Conservation (phyloP, 2,329 filamentous ascomycete species). For the Cyphellophora europaea region DNA sequence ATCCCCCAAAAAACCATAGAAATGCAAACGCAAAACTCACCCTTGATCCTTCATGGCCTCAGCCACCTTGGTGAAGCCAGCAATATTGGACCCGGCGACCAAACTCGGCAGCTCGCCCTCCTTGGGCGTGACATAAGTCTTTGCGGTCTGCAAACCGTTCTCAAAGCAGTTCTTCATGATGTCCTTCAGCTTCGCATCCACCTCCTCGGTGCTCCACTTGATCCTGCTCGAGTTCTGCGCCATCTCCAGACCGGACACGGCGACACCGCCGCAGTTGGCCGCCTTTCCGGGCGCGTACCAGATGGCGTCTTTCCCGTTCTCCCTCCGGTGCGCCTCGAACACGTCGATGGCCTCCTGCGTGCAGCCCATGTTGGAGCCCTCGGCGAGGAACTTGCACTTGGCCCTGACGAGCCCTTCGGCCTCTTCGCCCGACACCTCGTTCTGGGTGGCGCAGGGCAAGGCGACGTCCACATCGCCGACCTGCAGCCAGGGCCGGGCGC, state of each 20-base stretch:
- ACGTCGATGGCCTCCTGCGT: slow-evolving; percentile 89
- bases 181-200: slow-evolving; percentile 78
- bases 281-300: slow-evolving; percentile 98
- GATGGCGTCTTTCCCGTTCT: slow-evolving; percentile 62
- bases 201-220: slow-evolving; percentile 79
- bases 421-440: slow-evolving; percentile 90
- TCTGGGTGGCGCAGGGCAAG: slow-evolving; percentile 90
- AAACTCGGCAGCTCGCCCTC: slow-evolving; percentile 83
- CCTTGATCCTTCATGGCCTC: slow-evolving; percentile 93
- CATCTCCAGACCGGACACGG: slow-evolving; percentile 97
- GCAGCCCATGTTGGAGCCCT: slow-evolving; percentile 99
- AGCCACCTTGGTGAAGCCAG: slow-evolving; percentile 93
- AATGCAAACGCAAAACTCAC: too few species aligned
- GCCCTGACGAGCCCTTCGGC: slow-evolving; percentile 68
- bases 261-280: slow-evolving; percentile 93
- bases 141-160: slow-evolving; percentile 78
- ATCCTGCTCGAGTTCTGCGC: slow-evolving; percentile 90
- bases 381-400: slow-evolving; percentile 78
- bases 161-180: slow-evolving; percentile 96
- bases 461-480: slow-evolving; percentile 84
- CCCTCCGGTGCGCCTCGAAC: slow-evolving; percentile 74
- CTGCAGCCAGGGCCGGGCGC: slow-evolving; percentile 84
- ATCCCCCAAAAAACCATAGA: too few species aligned
- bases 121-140: slow-evolving; percentile 69
- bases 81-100: slow-evolving; percentile 93